Conservation (phyloP, 1,284 basidiomycete species). For the Stereum hirsutum region DNA sequence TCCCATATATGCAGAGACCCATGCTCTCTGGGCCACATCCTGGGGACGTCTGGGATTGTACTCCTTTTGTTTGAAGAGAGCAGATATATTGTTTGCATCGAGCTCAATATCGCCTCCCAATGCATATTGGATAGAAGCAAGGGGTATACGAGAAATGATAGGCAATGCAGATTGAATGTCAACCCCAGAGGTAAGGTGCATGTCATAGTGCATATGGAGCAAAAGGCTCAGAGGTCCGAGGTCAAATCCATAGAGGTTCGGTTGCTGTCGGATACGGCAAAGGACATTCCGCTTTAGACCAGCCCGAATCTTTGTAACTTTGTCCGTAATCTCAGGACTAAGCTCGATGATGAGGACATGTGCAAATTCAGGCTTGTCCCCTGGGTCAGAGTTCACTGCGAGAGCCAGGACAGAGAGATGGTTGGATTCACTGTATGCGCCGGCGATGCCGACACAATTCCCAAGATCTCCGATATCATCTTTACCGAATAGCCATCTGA, state of each 20-base stretch:
- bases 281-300: too few species aligned
- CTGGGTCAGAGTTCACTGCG: too few species aligned
- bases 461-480: too few species aligned
- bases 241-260: slow-evolving; percentile 28
- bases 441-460: too few species aligned
- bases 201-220: slow-evolving; percentile 28
- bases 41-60: slow-evolving; percentile 6
- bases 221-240: slow-evolving; percentile 33
- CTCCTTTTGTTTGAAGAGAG: slow-evolving; percentile 3
- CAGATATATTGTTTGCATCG: slow-evolving; percentile 3
- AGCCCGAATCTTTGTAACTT: too few species aligned
- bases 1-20: slow-evolving; percentile 31
- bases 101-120: slow-evolving; percentile 5
- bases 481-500: slow-evolving; percentile 14
- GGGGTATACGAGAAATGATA: slow-evolving; percentile 2
- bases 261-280: not conserved
- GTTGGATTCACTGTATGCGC: too few species aligned
- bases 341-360: too few species aligned
- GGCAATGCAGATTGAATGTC: slow-evolving; percentile 43
- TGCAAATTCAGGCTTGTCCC: too few species aligned
- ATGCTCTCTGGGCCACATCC: slow-evolving; percentile 38
- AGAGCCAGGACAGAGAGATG: too few species aligned
- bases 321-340: too few species aligned
- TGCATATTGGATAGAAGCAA: slow-evolving; percentile 3
- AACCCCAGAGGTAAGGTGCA: slow-evolving; percentile 33